Conservation (phyloP, 768 basidiomycete species). For the Collybiopsis confluens region DNA sequence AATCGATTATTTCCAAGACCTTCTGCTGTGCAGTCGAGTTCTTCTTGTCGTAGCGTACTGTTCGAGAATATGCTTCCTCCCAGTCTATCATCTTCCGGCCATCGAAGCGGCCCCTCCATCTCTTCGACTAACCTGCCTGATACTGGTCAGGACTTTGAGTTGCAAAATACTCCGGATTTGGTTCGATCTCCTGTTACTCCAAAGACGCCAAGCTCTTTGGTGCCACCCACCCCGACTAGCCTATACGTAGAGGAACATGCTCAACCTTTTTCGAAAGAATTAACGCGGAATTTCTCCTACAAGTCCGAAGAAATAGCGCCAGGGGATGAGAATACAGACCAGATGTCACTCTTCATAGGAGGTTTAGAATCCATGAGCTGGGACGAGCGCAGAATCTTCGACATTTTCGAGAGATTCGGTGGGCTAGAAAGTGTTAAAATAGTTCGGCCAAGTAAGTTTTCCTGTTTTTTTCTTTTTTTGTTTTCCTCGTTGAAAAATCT, state of each 20-base stretch:
- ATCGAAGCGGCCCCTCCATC: conserved; percentile 1
- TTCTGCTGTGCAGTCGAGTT: not conserved
- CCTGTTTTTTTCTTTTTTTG: not conserved
- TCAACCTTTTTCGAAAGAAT: not conserved
- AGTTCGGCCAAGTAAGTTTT: conserved; percentile 54
- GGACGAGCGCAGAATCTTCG: conserved; percentile 60
- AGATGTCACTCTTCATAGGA: conserved; percentile 71
- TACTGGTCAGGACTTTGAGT: conserved; percentile 16
- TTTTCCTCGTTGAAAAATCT: too few relatives aligned
- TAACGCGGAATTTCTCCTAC: not conserved
- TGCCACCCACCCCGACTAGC: conserved; percentile 47
- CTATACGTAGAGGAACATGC: conserved; percentile 22
- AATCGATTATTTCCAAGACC: not conserved
- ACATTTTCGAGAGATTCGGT: conserved; percentile 61
- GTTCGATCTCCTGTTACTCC: conserved; percentile 48
- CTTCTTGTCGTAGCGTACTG: not conserved
- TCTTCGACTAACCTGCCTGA: conserved; percentile 9
- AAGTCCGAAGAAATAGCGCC: not conserved
- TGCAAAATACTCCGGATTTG: conserved; percentile 42
- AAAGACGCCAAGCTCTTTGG: conserved; percentile 42
- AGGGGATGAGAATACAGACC: conserved; percentile 46
- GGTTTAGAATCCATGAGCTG: conserved; percentile 66
- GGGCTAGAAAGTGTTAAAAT: conserved; percentile 62
- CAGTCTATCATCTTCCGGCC: not conserved
- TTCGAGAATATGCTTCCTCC: not conserved